Evolutionary conservation across 768 basidiomycete species (phyloP).

Genomic region (Clavulina sp.): DNA sequence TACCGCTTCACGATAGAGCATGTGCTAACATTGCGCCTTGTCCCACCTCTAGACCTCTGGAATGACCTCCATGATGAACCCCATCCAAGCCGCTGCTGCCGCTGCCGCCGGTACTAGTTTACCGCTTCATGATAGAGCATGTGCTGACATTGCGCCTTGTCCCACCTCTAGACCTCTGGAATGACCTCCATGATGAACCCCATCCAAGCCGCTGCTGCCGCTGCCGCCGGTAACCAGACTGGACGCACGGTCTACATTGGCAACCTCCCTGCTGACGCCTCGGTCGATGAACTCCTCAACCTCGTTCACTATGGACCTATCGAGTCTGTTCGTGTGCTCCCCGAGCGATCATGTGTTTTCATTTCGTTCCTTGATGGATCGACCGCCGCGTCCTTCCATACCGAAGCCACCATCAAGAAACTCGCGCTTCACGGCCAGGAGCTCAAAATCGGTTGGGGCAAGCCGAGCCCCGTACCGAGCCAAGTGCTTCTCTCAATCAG

Average conservation of each 20-base stretch:
- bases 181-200: constrained; percentile 42
- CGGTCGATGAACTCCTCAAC: constrained; percentile 93
- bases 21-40: neutral
- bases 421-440: constrained; percentile 85
- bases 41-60: neutral
- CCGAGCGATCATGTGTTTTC: constrained; percentile 96
- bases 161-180: neutral
- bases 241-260: constrained; percentile 95
- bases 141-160: neutral
- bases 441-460: constrained; percentile 98
- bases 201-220: constrained; percentile 55
- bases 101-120: constrained; percentile 30
- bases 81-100: constrained; percentile 58
- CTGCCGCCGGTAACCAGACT: constrained; percentile 36
- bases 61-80: constrained; percentile 37
- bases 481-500: constrained; percentile 76
- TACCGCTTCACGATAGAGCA: neutral
- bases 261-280: constrained; percentile 85
- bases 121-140: neutral
- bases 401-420: constrained; percentile 92
- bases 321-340: constrained; percentile 83
- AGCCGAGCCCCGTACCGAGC: constrained; percentile 73
- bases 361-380: constrained; percentile 89
- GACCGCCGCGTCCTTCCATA: constrained; percentile 92
- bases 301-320: constrained; percentile 96